Conservation (phyloP, 306 rosid species). For the Crotalaria pallida region DNA sequence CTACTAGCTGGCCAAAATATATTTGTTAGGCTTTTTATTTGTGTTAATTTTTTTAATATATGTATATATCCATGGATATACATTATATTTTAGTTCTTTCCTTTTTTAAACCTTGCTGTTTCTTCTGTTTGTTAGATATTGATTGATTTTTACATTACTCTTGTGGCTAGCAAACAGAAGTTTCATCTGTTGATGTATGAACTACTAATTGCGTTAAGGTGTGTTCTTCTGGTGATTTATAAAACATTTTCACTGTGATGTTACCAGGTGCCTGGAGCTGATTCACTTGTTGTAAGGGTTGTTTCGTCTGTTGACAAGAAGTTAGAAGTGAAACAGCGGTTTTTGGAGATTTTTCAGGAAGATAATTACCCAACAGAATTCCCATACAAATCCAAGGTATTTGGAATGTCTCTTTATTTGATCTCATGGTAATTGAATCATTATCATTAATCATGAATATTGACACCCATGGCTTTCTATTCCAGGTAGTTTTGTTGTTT, state of each 20-base stretch:
- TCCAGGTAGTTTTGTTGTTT: slow-evolving; percentile 82
- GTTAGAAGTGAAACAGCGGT: slow-evolving; percentile 90
- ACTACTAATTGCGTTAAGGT: slow-evolving; percentile 8
- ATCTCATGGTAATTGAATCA: background rate
- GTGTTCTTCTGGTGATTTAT: background rate
- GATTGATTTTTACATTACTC: background rate
- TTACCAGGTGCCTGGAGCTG: slow-evolving; percentile 88
- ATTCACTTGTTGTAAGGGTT: slow-evolving; percentile 80
- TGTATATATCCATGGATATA: too few species aligned
- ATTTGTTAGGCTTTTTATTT: background rate
- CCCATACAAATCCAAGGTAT: slow-evolving; percentile 94
- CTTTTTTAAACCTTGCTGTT: background rate
- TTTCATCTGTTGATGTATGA: too few species aligned
- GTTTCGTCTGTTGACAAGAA: slow-evolving; percentile 97
- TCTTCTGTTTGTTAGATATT: background rate
- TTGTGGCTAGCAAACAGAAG: background rate
- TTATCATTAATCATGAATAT: background rate
- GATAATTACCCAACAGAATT: slow-evolving; percentile 94
- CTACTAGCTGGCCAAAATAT: background rate
- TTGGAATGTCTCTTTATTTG: slow-evolving; percentile 5
- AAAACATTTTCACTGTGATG: slow-evolving; percentile 24
- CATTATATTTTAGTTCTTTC: background rate
- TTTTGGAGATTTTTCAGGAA: slow-evolving; percentile 91
- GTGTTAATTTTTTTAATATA: background rate
- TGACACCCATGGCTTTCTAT: background rate